Evolutionary conservation across 352 stramenopile genomes (phyloP).

Genomic region (Pythium guiyangense): DNA sequence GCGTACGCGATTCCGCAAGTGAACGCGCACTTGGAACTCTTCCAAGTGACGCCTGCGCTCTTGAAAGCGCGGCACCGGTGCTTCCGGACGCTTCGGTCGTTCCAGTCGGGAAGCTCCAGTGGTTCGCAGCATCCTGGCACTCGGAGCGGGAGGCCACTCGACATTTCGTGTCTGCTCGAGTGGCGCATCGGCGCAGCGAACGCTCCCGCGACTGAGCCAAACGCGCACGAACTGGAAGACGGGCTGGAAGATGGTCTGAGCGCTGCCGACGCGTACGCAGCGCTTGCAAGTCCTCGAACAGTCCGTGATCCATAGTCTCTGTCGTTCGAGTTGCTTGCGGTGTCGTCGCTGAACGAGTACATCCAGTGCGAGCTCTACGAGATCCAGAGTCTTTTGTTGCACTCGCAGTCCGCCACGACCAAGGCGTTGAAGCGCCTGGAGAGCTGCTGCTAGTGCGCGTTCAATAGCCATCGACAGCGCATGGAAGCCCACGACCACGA

Average conservation of each 20-base stretch:
- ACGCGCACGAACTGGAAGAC: not conserved
- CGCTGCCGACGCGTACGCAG: not conserved
- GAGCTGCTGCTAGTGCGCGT: too few species aligned
- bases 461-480: too few species aligned
- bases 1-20: conserved; percentile 27
- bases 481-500: too few species aligned
- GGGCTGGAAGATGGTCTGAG: not conserved
- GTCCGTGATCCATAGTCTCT: not conserved
- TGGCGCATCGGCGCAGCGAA: not conserved
- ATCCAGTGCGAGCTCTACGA: too few species aligned
- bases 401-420: too few species aligned
- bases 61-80: conserved; percentile 1
- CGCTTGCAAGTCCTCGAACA: not conserved
- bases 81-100: conserved; percentile 1
- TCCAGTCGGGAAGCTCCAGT: not conserved
- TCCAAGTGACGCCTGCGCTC: conserved; percentile 23
- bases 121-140: not conserved
- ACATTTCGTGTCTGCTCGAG: conserved; percentile 1
- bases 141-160: not conserved
- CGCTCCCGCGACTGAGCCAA: not conserved
- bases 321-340: too few species aligned
- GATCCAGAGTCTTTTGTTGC: too few species aligned
- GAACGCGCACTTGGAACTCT: conserved; percentile 30
- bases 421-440: too few species aligned
- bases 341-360: too few species aligned